Evolutionary conservation across 2,329 filamentous ascomycete species (phyloP).

Genomic region (Botrytis deweyae): DNA sequence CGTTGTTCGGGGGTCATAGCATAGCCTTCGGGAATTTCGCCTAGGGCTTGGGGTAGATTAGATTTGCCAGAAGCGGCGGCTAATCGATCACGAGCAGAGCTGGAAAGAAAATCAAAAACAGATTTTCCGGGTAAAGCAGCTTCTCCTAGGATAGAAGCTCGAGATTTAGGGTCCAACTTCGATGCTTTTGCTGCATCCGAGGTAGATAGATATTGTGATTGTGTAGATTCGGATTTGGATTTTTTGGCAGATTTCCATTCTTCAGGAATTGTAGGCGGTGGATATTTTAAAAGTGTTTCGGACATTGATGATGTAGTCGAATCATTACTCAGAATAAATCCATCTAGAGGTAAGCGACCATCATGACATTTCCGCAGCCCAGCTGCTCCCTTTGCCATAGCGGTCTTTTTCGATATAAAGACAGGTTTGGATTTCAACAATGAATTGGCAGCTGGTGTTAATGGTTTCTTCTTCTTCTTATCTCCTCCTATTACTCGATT

Average conservation of each 20-base stretch:
- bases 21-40: conserved; percentile 69
- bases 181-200: conserved; percentile 77
- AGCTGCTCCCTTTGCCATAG: conserved; percentile 42
- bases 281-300: conserved; percentile 50
- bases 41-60: conserved; percentile 73
- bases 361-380: conserved; percentile 75
- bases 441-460: conserved; percentile 58
- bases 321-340: conserved; percentile 69
- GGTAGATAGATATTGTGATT: conserved; percentile 59
- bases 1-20: conserved; percentile 62
- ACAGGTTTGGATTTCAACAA: conserved; percentile 65
- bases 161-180: conserved; percentile 69
- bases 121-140: conserved; percentile 83
- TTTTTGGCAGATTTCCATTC: conserved; percentile 70
- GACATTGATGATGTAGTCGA: conserved; percentile 49
- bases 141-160: conserved; percentile 81
- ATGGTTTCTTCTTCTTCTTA: conserved; percentile 73
- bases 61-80: conserved; percentile 71
- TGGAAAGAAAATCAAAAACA: conserved; percentile 87
- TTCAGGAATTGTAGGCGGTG: conserved; percentile 65
- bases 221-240: conserved; percentile 38
- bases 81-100: conserved; percentile 73
- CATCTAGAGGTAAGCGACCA: conserved; percentile 73
- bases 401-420: conserved; percentile 69
- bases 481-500: conserved; percentile 78